Conservation (phyloP, 805 yeast genomes). For the Candida stauntonica region DNA sequence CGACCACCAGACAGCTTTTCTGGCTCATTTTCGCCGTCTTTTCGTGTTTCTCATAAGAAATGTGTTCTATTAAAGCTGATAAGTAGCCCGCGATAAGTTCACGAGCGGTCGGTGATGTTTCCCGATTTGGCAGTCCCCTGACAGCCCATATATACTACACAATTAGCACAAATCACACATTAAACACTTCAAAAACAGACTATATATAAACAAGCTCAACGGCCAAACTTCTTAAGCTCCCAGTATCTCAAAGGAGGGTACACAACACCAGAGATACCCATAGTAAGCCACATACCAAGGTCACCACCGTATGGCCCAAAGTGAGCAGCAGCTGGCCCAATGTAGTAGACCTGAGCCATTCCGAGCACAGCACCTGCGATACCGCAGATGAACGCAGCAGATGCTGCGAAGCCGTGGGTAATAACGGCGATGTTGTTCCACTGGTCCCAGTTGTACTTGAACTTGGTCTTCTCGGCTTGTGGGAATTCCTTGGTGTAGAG, state of each 20-base stretch:
- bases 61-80: too few relatives aligned
- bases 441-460: conserved; percentile 57
- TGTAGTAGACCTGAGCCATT: conserved; percentile 82
- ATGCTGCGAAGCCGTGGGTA: conserved; percentile 71
- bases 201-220: conserved; percentile 21
- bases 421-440: conserved; percentile 63
- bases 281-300: conserved; percentile 73
- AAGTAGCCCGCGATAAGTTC: too few relatives aligned
- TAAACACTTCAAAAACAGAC: not conserved
- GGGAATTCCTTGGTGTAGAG: conserved; percentile 41
- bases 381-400: conserved; percentile 61
- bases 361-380: conserved; percentile 82
- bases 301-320: conserved; percentile 67
- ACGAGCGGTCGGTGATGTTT: not conserved
- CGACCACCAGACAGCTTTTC: conserved; percentile 25
- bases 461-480: conserved; percentile 31
- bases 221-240: conserved; percentile 58
- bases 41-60: too few relatives aligned
- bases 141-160: not conserved
- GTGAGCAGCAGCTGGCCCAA: conserved; percentile 67
- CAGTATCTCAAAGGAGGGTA: conserved; percentile 62
- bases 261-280: conserved; percentile 61
- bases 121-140: not conserved
- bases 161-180: not conserved
- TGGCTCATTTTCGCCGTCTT: conserved; percentile 1